Evolutionary conservation across 345 rosid genomes (phyloP).

Genomic region (Hypericum androsaemum): DNA sequence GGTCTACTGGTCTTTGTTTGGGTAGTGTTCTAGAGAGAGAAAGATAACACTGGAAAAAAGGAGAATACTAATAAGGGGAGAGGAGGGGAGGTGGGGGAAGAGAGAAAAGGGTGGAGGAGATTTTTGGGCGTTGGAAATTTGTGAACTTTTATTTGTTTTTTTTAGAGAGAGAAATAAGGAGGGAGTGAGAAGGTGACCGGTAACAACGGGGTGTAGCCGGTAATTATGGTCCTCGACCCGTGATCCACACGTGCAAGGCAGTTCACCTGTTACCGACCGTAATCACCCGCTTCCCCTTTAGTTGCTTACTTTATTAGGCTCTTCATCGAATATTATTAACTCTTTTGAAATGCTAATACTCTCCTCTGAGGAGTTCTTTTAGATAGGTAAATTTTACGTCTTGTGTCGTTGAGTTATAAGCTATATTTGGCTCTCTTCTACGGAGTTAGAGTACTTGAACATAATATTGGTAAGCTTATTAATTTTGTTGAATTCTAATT

Average conservation of each 20-base stretch:
- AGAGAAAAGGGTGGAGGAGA: constrained; percentile 18
- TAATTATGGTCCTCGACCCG: constrained; percentile 20
- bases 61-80: constrained; percentile 6
- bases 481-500: too few relatives aligned
- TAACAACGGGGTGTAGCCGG: constrained; percentile 34
- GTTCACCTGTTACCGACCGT: constrained; percentile 16
- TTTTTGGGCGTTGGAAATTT: constrained; percentile 21
- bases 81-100: constrained; percentile 6
- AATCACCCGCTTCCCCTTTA: constrained; percentile 14
- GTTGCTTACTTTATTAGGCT: not conserved
- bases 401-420: too few relatives aligned
- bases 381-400: too few relatives aligned
- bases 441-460: too few relatives aligned
- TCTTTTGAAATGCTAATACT: too few relatives aligned
- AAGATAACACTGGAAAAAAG: too few relatives aligned
- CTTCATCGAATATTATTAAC: too few relatives aligned
- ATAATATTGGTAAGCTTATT: too few relatives aligned
- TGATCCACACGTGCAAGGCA: constrained; percentile 43
- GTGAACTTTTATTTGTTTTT: constrained; percentile 20
- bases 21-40: too few relatives aligned
- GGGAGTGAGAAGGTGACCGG: constrained; percentile 17
- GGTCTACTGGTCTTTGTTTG: too few relatives aligned
- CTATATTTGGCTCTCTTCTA: too few relatives aligned
- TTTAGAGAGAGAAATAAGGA: constrained; percentile 5
- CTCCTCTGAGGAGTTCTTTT: too few relatives aligned